These are phyloP conservation scores for Aureobasidium vineae DNA, from an alignment of 2,329 filamentous ascomycete genomes.

Conservation along the genomic window DNA sequence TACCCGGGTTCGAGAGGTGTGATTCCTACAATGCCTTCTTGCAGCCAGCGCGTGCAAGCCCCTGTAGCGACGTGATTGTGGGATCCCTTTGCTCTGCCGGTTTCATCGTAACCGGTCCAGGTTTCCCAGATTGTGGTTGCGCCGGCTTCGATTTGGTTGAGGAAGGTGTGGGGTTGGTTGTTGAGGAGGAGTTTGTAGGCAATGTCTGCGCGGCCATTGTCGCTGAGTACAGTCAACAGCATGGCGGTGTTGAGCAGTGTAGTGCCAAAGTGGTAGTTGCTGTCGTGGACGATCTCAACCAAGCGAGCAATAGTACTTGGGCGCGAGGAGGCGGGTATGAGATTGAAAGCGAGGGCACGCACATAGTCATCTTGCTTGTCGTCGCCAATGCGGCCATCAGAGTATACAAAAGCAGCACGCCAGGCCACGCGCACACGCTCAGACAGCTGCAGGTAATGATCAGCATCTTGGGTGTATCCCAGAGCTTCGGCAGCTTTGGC, in stretches of 20 bases:
- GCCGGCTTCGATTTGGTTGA: constrained; percentile 15
- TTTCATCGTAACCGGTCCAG: constrained; percentile 13
- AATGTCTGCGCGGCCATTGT: constrained; percentile 14
- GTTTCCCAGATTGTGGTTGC: constrained; percentile 20
- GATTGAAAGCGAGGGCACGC: constrained; percentile 7
- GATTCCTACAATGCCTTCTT: constrained; percentile 19
- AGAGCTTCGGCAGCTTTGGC: constrained; percentile 9
- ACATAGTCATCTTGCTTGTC: constrained; percentile 25
- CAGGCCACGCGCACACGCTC: not conserved
- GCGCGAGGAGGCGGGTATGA: not conserved
- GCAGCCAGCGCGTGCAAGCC: constrained; percentile 17
- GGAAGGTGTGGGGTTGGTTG: not conserved
- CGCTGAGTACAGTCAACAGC: constrained; percentile 7
- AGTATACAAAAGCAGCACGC: constrained; percentile 8
- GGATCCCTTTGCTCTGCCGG: not conserved
- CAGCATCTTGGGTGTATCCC: not conserved
- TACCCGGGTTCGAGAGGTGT: constrained; percentile 14
- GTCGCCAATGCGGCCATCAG: constrained; percentile 6
- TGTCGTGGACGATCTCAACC: constrained; percentile 13
- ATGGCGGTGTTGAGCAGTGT: constrained; percentile 22
- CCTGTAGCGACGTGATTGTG: constrained; percentile 18
- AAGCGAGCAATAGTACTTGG: not conserved
- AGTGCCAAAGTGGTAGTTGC: constrained; percentile 13
- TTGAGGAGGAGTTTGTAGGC: constrained; percentile 19
- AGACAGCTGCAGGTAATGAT: not conserved